A percentile compares a stretch with the other conserved stretches of the same genome.
phyloP scores from a whole-genome alignment of 2,329 filamentous ascomycete genomes.

The Colletotrichum nymphaeae region DNA sequence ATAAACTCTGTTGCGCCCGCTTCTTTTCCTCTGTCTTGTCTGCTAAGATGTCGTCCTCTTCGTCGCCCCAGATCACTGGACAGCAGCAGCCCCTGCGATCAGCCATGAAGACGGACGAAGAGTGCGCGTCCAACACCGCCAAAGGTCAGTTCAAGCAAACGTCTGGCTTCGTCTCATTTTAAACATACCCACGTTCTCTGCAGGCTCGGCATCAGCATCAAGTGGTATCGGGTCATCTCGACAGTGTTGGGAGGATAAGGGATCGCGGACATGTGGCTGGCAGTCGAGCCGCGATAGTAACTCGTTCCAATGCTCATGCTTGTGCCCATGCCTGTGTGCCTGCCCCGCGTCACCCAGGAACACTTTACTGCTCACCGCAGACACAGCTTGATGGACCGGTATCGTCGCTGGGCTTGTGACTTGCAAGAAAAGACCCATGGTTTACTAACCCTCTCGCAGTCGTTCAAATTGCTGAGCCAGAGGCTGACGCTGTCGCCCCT shows the following conservation, averaged over 20 bases:
- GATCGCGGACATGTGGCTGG: background rate
- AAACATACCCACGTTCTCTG: slow-evolving; percentile 13
- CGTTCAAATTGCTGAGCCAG: slow-evolving; percentile 70
- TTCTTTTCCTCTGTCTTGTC: background rate
- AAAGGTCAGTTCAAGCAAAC: slow-evolving; percentile 54
- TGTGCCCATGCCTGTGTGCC: background rate
- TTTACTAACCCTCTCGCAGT: slow-evolving; percentile 46
- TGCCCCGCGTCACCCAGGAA: slow-evolving; percentile 39
- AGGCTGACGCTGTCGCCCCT: slow-evolving; percentile 32
- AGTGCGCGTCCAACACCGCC: slow-evolving; percentile 50
- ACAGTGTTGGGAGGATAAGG: background rate
- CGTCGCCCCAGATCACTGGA: slow-evolving; percentile 26
- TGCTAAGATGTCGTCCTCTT: slow-evolving; percentile 35
- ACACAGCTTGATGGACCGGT: slow-evolving; percentile 30
- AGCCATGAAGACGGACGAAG: slow-evolving; percentile 57
- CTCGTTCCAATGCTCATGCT: background rate
- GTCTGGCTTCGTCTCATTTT: background rate
- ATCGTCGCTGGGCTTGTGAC: slow-evolving; percentile 31
- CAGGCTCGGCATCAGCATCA: slow-evolving; percentile 29
- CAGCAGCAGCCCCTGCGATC: slow-evolving; percentile 49
- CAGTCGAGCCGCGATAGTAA: slow-evolving; percentile 6
- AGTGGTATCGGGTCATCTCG: slow-evolving; percentile 24
- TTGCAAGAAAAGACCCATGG: slow-evolving; percentile 26
- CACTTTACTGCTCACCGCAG: slow-evolving; percentile 6
- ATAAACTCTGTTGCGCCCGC: background rate